These are phyloP conservation scores for Parietaria judaica DNA, from an alignment of 306 rosid genomes.

Conservation along the genomic window DNA sequence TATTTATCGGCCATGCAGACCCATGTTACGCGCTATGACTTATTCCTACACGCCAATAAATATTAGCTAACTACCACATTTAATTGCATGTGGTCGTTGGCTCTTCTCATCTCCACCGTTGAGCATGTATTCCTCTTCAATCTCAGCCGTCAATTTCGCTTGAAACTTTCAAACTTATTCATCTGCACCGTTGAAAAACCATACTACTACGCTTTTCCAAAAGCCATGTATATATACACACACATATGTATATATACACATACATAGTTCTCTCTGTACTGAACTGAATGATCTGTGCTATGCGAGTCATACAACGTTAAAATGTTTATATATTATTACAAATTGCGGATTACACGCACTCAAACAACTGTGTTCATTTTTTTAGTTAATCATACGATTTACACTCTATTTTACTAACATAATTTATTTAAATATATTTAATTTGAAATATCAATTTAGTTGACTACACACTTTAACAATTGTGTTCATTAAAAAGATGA, in stretches of 20 bases:
- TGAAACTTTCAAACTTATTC: not conserved
- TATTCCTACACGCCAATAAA: constrained; percentile 7
- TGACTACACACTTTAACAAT: no score
- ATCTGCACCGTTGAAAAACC: not conserved
- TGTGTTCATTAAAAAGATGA: no score
- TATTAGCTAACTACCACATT: constrained; percentile 3
- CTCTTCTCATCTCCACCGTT: not conserved
- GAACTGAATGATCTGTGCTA: not conserved
- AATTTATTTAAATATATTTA: no score
- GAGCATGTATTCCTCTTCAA: not conserved
- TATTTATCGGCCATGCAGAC: not conserved
- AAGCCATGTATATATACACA: not conserved
- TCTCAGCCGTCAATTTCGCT: not conserved
- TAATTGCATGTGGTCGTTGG: not conserved
- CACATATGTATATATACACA: no score
- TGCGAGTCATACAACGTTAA: no score
- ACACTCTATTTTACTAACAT: no score
- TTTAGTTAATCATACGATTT: no score
- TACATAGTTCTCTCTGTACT: not conserved
- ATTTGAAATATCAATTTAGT: no score
- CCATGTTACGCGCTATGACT: constrained; percentile 16
- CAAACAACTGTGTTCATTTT: no score
- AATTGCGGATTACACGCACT: no score
- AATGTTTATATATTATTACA: no score
- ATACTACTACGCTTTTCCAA: not conserved